Evolutionary conservation across 2,329 filamentous ascomycete genomes (phyloP).

Genomic region (Aspergillus fijiensis): DNA sequence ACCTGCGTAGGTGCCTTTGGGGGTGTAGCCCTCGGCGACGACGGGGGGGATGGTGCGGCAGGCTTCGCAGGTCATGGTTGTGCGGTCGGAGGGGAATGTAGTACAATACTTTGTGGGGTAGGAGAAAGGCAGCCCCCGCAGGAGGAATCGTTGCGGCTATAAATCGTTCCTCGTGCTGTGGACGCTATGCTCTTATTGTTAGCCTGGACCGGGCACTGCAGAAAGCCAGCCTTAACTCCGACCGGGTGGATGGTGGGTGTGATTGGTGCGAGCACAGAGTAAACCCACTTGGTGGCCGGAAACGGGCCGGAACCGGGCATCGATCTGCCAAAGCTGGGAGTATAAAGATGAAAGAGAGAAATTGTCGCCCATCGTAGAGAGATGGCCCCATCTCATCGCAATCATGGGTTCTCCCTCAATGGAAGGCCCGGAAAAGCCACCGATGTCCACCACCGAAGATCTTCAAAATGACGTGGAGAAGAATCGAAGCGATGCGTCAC

Average conservation of each 20-base stretch:
- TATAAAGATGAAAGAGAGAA: background rate
- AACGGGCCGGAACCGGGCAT: conserved; percentile 3
- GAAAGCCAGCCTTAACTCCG: no score
- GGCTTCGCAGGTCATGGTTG: conserved; percentile 31
- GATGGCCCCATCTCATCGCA: background rate
- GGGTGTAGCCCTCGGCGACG: conserved; percentile 55
- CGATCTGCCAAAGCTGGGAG: background rate
- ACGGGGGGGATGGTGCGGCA: conserved; percentile 50
- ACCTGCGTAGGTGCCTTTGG: conserved; percentile 58
- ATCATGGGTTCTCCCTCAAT: background rate
- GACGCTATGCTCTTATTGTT: background rate
- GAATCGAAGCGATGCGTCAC: background rate
- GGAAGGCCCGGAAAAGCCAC: background rate
- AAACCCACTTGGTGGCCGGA: background rate
- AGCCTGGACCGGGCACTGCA: background rate
- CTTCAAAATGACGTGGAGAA: background rate
- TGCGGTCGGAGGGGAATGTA: no score
- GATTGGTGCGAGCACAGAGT: background rate
- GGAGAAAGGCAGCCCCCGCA: background rate
- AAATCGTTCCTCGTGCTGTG: background rate
- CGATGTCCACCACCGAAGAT: background rate
- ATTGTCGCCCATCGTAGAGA: background rate
- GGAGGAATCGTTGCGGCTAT: background rate
- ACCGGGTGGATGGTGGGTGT: no score
- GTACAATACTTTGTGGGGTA: no score